Evolutionary conservation across 2,329 filamentous ascomycete species (phyloP).

Genomic region (Aspergillus vadensis): DNA sequence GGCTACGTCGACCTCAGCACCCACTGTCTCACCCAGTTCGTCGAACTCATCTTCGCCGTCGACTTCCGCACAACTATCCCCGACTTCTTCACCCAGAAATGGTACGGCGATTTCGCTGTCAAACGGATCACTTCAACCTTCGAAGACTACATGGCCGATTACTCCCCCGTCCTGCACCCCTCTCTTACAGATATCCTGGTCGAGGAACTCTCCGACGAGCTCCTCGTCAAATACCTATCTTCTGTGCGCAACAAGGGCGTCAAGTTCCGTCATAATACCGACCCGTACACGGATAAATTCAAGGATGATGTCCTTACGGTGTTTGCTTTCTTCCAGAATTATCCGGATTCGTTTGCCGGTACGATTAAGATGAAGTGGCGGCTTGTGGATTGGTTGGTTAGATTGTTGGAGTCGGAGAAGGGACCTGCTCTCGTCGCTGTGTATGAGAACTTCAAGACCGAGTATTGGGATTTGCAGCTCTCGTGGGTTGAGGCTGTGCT

Average conservation of each 20-base stretch:
- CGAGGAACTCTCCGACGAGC: conserved; percentile 88
- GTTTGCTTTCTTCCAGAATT: conserved; percentile 81
- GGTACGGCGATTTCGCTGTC: conserved; percentile 86
- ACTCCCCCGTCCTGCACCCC: conserved; percentile 79
- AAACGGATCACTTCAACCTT: conserved; percentile 93
- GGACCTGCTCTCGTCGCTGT: conserved; percentile 71
- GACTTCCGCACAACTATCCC: conserved; percentile 83
- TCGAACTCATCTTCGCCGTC: conserved; percentile 81
- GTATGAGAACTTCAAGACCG: conserved; percentile 79
- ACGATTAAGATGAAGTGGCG: conserved; percentile 90
- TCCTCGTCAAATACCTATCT: conserved; percentile 81
- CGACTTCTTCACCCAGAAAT: conserved; percentile 86
- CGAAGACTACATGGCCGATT: conserved; percentile 91
- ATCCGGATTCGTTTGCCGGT: conserved; percentile 68
- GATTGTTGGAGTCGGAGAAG: conserved; percentile 73
- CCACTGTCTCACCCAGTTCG: conserved; percentile 87
- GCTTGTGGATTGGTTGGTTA: conserved; percentile 80
- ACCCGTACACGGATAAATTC: conserved; percentile 90
- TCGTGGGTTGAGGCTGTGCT: conserved; percentile 94
- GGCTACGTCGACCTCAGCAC: conserved; percentile 95
- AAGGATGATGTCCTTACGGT: conserved; percentile 88
- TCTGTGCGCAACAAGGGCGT: conserved; percentile 85
- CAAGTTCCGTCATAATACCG: conserved; percentile 75
- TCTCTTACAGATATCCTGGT: conserved; percentile 88
- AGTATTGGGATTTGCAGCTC: conserved; percentile 92